Evolutionary conservation across 2,329 filamentous ascomycete species (phyloP).

Genomic region (Sporothrix pseudoabietina): DNA sequence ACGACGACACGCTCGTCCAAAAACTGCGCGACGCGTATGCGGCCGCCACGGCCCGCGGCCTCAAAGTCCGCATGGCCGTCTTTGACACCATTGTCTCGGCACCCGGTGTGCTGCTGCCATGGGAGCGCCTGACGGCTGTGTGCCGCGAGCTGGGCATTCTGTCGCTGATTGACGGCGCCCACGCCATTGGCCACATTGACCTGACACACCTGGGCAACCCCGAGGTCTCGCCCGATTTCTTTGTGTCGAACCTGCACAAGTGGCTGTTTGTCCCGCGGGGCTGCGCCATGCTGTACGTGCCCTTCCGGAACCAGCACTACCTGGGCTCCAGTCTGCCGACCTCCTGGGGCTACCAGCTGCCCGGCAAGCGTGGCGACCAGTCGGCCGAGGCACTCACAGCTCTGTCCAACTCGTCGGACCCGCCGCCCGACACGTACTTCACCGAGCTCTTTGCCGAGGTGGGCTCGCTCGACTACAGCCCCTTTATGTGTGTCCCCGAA

Average conservation of each 20-base stretch:
- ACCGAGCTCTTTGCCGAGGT: constrained; percentile 65
- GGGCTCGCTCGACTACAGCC: constrained; percentile 65
- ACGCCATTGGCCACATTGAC: constrained; percentile 70
- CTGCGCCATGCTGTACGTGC: constrained; percentile 70
- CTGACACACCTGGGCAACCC: constrained; percentile 54
- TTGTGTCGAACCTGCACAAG: constrained; percentile 72
- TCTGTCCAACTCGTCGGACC: constrained; percentile 21
- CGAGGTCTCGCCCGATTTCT: constrained; percentile 67
- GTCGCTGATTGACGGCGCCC: constrained; percentile 70
- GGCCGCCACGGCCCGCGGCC: constrained; percentile 52
- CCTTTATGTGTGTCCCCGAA: constrained; percentile 63
- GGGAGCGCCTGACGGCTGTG: constrained; percentile 60
- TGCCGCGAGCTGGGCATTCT: constrained; percentile 63
- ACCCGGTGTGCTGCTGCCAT: constrained; percentile 70
- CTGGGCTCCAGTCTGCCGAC: constrained; percentile 70
- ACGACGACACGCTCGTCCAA: constrained; percentile 60
- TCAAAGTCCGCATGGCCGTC: constrained; percentile 62
- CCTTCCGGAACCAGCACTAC: constrained; percentile 64
- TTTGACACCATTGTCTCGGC: constrained; percentile 71
- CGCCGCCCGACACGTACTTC: constrained; percentile 53
- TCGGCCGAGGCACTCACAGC: background rate
- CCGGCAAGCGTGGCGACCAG: constrained; percentile 20
- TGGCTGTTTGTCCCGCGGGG: constrained; percentile 74
- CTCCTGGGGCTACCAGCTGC: constrained; percentile 63
- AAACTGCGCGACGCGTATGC: constrained; percentile 57